These are phyloP conservation scores for Warburgia ugandensis DNA, from an alignment of 164 flowering plant species.

Conservation along the genomic window DNA sequence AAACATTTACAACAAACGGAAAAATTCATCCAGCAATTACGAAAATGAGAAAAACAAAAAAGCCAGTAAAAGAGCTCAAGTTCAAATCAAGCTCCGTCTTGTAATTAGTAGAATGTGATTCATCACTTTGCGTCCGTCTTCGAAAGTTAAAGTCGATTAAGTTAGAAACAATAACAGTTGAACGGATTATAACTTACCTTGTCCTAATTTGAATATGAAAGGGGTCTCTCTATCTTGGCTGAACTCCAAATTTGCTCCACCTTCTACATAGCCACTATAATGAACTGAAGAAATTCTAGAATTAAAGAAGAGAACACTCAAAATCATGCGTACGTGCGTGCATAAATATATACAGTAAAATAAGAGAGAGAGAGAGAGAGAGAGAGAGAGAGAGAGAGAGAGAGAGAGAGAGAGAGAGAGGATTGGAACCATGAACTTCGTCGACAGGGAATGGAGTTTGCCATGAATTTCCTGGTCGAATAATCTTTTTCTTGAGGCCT, in stretches of 20 bases:
- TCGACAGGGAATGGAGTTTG: conserved; percentile 42
- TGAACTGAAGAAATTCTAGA: conserved; percentile 47
- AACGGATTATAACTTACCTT: conserved; percentile 23
- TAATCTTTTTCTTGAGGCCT: conserved; percentile 36
- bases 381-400: not conserved
- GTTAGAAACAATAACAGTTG: not conserved
- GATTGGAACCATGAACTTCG: not conserved
- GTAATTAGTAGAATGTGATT: not conserved
- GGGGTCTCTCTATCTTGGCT: conserved; percentile 33
- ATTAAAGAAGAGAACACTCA: too few species aligned
- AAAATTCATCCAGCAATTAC: not conserved
- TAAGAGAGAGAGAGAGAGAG: not conserved
- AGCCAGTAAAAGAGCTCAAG: not conserved
- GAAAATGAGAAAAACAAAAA: not conserved
- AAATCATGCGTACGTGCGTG: too few species aligned
- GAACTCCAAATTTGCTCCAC: conserved; percentile 35
- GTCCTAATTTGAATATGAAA: conserved; percentile 52
- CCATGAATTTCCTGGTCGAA: conserved; percentile 41
- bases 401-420: not conserved
- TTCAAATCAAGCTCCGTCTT: not conserved
- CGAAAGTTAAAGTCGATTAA: not conserved
- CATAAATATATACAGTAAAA: too few species aligned
- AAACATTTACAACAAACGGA: too few species aligned
- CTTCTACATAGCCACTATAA: conserved; percentile 34
- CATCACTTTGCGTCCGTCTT: not conserved